Base-by-base conservation (phyloP, 2,329 filamentous ascomycete species). In the Sarocladiaceae sp. region DNA sequence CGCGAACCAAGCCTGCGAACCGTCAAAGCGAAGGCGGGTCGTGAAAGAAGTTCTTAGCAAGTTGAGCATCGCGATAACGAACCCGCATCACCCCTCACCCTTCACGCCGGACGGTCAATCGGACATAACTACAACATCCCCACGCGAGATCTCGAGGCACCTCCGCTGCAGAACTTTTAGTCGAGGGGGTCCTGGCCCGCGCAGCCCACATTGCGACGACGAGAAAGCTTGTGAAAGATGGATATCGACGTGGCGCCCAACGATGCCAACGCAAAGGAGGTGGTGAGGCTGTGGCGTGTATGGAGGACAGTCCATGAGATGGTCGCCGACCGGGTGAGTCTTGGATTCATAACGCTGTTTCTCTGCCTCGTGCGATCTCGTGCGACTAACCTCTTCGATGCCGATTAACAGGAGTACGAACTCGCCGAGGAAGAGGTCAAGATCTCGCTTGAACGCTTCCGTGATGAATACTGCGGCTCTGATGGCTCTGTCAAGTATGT, bases 241-340 rank as follows among this genome's bases (percentile, higher is more conserved):
- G 64, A 67, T 52, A 58, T 59, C 55, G 63, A 48, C 34, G 65
- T 71, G 60, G 66, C 70, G 44, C n/a, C n/a, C n/a, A 72, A 72
- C 46, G 65, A 72, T 34, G 68, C 67, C 51, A 73, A 71, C 62
- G 64, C 69, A 53, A 74, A 74, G 61, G 68, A 72, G 64, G 64
- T 74, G 40, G 69, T 76, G 58, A 82, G 86, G 61, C 80, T 96
- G 55, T 98, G 93, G 91, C 86, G 91, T 65, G 88, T 90, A 56
- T 94, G 88, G 80, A 82, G 82, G 66, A 98, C 93, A 7, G 82
- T 89, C 40, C 88, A 95, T 66, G 88, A 98, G 74, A 95, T 98
- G 91, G 84, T 93, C 55, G 74, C 78, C 50, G 93, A 97, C 65
- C 73, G 91, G 64, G 90, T 95, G 78, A 57, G 85, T n/a, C n/a